Conservation (phyloP, 441 rosid genomes). For the Raphanus hybrid region DNA sequence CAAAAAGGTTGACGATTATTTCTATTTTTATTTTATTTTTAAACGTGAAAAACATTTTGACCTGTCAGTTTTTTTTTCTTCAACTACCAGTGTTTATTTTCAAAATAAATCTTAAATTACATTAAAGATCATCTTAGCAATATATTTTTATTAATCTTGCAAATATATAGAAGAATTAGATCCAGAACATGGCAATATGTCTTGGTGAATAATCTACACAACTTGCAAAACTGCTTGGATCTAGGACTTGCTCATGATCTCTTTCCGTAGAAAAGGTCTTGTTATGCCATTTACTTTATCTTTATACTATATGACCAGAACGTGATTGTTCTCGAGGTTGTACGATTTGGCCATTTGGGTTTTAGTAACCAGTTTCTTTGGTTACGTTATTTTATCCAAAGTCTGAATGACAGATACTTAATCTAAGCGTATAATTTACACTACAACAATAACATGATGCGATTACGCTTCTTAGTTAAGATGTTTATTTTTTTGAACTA, state of each 20-base stretch:
- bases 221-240: neutral
- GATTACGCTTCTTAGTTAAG: neutral
- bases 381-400: neutral
- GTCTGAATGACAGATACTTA: neutral
- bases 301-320: neutral
- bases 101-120: neutral
- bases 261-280: neutral
- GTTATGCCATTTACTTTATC: neutral
- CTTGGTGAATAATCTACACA: neutral
- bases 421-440: neutral
- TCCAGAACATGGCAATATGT: neutral
- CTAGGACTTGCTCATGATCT: neutral
- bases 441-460: neutral
- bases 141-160: neutral
- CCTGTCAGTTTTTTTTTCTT: neutral
- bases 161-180: neutral
- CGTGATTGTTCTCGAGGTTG: neutral
- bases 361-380: neutral
- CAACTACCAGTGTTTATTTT: neutral
- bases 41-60: conserved; percentile 12
- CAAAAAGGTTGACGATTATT: neutral
- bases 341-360: neutral
- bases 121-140: neutral
- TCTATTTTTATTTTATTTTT: neutral
- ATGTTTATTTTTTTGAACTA: neutral